A percentile compares a stretch with the other conserved stretches of the same genome.
Evolutionary conservation across 495 filamentous ascomycete species (phyloP).

Genomic region (Amphirosellinia nigrospora): DNA sequence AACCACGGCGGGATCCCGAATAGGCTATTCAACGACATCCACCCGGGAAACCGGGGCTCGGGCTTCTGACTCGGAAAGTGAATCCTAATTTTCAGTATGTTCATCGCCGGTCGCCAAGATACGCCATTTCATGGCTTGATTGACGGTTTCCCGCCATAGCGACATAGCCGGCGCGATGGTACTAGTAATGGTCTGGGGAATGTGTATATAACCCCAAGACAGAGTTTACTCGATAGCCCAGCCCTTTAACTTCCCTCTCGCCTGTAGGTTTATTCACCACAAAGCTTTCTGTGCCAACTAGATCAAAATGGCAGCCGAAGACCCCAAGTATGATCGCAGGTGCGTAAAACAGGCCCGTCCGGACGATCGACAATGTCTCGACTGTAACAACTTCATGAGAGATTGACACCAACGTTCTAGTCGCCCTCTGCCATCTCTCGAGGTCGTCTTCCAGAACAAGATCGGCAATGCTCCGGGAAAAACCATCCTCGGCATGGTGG

Average conservation of each 20-base stretch:
- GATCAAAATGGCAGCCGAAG: neutral
- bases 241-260: neutral
- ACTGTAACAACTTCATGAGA: neutral
- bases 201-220: neutral
- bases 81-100: neutral
- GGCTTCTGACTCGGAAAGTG: neutral
- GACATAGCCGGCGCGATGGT: neutral
- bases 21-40: neutral
- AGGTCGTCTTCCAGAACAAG: conserved; percentile 4
- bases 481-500: conserved; percentile 7
- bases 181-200: neutral
- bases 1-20: neutral
- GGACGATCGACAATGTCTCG: neutral
- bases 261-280: neutral
- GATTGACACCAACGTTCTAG: neutral
- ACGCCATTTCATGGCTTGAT: neutral
- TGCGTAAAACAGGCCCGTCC: neutral
- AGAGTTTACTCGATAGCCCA: neutral
- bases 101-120: neutral
- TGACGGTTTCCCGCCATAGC: neutral
- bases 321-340: conserved; percentile 8
- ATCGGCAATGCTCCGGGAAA: neutral
- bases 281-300: neutral
- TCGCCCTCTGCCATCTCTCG: neutral
- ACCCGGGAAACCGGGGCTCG: neutral